A percentile compares a stretch with the other conserved stretches of the same genome.
phyloP scores from a whole-genome alignment of 768 basidiomycete genomes.

The Pisolithus sp. region DNA sequence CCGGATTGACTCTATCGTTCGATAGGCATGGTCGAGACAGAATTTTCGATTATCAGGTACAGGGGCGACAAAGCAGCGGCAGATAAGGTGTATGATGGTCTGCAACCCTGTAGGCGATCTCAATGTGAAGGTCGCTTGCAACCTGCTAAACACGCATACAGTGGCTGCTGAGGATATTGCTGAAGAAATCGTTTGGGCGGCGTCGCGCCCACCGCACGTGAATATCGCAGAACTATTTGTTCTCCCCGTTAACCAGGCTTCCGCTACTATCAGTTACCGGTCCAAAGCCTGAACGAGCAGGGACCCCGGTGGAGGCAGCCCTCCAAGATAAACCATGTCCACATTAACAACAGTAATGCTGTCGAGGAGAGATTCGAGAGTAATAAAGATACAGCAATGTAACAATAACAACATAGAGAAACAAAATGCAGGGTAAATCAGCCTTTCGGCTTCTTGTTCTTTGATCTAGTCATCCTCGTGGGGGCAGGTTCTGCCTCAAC shows the following conservation, averaged over 20 bases:
- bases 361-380: constrained; percentile 1
- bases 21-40: constrained; percentile 79
- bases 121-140: background rate
- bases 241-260: constrained; percentile 76
- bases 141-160: constrained; percentile 23
- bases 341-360: background rate
- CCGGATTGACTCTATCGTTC: background rate
- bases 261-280: constrained; percentile 56
- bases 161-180: constrained; percentile 85
- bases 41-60: constrained; percentile 89
- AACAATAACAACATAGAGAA: constrained; percentile 8
- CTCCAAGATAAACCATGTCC: background rate
- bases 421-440: constrained; percentile 11
- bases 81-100: constrained; percentile 84
- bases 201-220: constrained; percentile 85
- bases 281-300: constrained; percentile 13
- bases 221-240: constrained; percentile 81
- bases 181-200: constrained; percentile 97
- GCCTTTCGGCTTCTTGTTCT: constrained; percentile 43
- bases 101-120: constrained; percentile 68
- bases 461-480: constrained; percentile 51
- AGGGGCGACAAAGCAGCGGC: constrained; percentile 78
- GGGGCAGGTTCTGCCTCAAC: constrained; percentile 28
- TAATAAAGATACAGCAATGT: constrained; percentile 30
- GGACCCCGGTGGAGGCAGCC: background rate